These are phyloP conservation scores for Solanum pinnatisectum DNA, from an alignment of 257 asterid genomes.

Conservation along the genomic window DNA sequence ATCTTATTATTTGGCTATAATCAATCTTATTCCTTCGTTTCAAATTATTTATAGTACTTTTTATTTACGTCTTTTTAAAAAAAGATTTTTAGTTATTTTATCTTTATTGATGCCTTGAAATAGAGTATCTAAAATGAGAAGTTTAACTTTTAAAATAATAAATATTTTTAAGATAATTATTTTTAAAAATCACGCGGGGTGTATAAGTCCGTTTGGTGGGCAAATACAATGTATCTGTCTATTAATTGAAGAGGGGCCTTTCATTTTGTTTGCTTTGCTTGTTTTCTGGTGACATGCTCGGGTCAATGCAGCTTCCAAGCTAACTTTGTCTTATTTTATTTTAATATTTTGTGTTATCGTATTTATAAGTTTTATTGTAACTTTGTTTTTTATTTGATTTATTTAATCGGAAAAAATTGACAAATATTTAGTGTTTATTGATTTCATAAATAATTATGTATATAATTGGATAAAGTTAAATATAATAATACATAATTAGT, in stretches of 20 bases:
- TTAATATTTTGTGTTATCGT: background rate
- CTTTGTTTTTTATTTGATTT: background rate
- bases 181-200: background rate
- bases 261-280: background rate
- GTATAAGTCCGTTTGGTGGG: background rate
- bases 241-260: background rate
- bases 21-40: background rate
- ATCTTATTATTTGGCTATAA: background rate
- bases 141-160: background rate
- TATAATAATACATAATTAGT: too few relatives aligned
- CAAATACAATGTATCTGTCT: background rate
- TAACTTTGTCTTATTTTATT: background rate
- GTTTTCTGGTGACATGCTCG: background rate
- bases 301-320: background rate
- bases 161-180: background rate
- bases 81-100: fast-evolving
- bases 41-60: background rate
- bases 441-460: background rate
- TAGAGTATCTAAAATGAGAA: too few relatives aligned
- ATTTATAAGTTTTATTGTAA: background rate
- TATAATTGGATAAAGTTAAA: background rate
- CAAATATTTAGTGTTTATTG: background rate
- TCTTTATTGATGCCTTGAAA: background rate
- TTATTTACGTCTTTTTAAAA: too few relatives aligned
- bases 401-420: background rate